Conservation (phyloP, 148 eudicot genomes). For the Rhododendron mucronatum region DNA sequence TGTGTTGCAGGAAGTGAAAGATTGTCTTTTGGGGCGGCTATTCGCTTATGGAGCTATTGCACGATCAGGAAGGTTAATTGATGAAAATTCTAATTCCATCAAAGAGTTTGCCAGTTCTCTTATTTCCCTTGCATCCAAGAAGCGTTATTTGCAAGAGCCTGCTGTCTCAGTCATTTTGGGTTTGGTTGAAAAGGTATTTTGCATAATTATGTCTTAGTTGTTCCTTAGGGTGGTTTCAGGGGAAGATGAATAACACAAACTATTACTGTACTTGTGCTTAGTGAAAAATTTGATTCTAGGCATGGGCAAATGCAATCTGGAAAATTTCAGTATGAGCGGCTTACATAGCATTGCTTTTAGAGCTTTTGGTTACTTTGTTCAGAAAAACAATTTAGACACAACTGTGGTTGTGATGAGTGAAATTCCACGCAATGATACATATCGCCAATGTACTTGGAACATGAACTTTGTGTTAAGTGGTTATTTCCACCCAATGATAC, state of each 20-base stretch:
- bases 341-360: background rate
- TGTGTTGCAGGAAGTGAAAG: slow-evolving; percentile 67
- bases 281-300: background rate
- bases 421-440: background rate
- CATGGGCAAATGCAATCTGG: background rate
- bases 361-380: background rate
- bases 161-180: slow-evolving; percentile 60
- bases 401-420: background rate
- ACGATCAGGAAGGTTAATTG: slow-evolving; percentile 69
- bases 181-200: slow-evolving; percentile 66
- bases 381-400: background rate
- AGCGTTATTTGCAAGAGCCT: slow-evolving; percentile 86
- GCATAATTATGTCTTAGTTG: background rate
- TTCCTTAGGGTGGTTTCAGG: background rate
- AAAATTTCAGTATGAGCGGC: background rate
- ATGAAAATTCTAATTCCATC: slow-evolving; percentile 43
- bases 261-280: background rate
- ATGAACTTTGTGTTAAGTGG: background rate
- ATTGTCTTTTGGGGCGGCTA: slow-evolving; percentile 78
- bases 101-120: slow-evolving; percentile 57
- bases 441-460: background rate
- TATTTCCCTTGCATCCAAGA: slow-evolving; percentile 65
- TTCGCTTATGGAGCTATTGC: slow-evolving; percentile 90
- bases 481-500: background rate
- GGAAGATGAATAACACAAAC: too few relatives aligned